phyloP scores from a whole-genome alignment of 1,284 basidiomycete species.

The Heterobasidion irregulare region DNA sequence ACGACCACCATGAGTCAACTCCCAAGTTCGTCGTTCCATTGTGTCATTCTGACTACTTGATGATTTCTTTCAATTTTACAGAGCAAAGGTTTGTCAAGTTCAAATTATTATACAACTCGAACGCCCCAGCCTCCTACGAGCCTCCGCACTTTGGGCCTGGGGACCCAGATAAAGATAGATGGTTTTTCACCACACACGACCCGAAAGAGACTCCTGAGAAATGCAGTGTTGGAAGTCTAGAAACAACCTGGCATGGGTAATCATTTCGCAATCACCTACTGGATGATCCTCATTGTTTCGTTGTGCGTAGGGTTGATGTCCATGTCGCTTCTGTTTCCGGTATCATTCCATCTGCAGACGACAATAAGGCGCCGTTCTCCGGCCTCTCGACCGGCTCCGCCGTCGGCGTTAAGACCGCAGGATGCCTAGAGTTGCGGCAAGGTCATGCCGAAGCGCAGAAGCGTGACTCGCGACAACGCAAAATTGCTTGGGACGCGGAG shows the following conservation, averaged over 20 bases:
- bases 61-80: slow-evolving; percentile 18
- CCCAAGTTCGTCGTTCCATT: slow-evolving; percentile 43
- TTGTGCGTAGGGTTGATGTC: slow-evolving; percentile 45
- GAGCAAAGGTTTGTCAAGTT: slow-evolving; percentile 77
- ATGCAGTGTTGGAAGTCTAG: slow-evolving; percentile 54
- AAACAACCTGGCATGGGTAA: slow-evolving; percentile 67
- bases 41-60: neutral
- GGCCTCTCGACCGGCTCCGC: slow-evolving; percentile 34
- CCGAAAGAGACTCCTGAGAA: slow-evolving; percentile 61
- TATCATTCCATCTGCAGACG: slow-evolving; percentile 58
- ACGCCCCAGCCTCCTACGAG: slow-evolving; percentile 70
- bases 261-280: slow-evolving; percentile 12
- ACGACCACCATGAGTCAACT: slow-evolving; percentile 71
- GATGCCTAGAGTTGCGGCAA: slow-evolving; percentile 43
- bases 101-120: slow-evolving; percentile 72
- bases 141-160: slow-evolving; percentile 67
- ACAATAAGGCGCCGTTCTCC: slow-evolving; percentile 43
- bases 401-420: slow-evolving; percentile 38
- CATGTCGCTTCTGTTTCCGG: slow-evolving; percentile 63
- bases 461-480: slow-evolving; percentile 33
- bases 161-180: slow-evolving; percentile 58
- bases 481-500: slow-evolving; percentile 39
- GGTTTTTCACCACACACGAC: slow-evolving; percentile 71
- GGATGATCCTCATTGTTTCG: slow-evolving; percentile 6
- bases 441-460: slow-evolving; percentile 49